Conservation (phyloP, 2,329 filamentous ascomycete species). For the Colletotrichum tabaci region DNA sequence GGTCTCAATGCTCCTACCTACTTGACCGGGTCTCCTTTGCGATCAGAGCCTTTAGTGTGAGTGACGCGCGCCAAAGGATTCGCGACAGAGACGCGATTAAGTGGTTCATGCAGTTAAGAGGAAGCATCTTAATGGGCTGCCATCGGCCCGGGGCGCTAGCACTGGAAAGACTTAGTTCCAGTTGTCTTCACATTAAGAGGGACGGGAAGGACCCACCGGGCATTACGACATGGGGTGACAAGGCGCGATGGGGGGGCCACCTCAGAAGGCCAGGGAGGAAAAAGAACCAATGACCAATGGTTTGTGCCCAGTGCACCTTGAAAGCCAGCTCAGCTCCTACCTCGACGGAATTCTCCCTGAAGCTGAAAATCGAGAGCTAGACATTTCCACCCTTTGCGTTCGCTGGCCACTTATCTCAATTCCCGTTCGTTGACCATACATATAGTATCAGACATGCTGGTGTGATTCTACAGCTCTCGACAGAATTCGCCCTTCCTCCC, state of each 20-base stretch:
- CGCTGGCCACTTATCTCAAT: not conserved
- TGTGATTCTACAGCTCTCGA: conserved; percentile 27
- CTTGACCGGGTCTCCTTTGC: conserved; percentile 6
- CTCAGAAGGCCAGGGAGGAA: conserved; percentile 1
- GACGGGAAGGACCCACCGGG: conserved; percentile 27
- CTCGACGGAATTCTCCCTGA: conserved; percentile 41
- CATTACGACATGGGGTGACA: conserved; percentile 41
- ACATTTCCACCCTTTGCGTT: not conserved
- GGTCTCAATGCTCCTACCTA: not conserved
- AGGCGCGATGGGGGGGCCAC: conserved; percentile 8
- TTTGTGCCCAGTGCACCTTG: conserved; percentile 13
- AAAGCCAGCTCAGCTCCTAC: conserved; percentile 27
- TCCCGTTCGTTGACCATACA: conserved; percentile 5
- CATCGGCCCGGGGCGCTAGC: conserved; percentile 17
- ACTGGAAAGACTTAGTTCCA: not conserved
- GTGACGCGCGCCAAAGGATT: conserved; percentile 30
- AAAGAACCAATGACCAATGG: conserved; percentile 33
- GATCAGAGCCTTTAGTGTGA: conserved; percentile 11
- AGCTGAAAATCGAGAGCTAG: conserved; percentile 25
- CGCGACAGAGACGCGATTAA: conserved; percentile 40
- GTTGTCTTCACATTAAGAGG: not conserved
- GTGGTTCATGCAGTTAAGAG: conserved; percentile 32
- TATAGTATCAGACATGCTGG: conserved; percentile 33
- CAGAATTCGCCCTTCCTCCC: conserved; percentile 1
- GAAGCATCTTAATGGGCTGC: not conserved